Evolutionary conservation across 2,329 filamentous ascomycete species (phyloP).

Genomic region (Cylindrodendrum hubeiense): DNA sequence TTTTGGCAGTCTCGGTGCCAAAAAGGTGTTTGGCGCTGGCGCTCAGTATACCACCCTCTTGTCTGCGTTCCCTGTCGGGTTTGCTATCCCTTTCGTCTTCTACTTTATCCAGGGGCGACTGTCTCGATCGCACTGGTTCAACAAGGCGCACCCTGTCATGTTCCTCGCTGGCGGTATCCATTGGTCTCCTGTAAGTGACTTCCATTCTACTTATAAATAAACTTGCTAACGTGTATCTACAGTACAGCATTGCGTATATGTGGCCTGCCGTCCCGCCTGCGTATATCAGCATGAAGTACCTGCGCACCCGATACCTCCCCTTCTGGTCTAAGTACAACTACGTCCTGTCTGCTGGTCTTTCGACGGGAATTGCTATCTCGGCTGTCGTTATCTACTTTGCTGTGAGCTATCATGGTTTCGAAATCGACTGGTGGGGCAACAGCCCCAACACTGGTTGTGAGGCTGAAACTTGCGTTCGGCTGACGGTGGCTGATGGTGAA

Average conservation of each 20-base stretch:
- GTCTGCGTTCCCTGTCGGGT: constrained; percentile 55
- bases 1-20: constrained; percentile 55
- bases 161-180: constrained; percentile 55
- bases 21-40: constrained; percentile 50
- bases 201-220: no score
- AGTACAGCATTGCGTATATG: constrained; percentile 61
- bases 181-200: constrained; percentile 58
- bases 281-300: constrained; percentile 59
- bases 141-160: constrained; percentile 59
- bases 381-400: constrained; percentile 64
- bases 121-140: constrained; percentile 49
- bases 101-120: constrained; percentile 51
- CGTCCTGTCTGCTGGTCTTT: constrained; percentile 61
- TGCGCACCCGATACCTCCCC: constrained; percentile 57
- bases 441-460: constrained; percentile 45
- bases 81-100: constrained; percentile 51
- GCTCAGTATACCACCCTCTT: constrained; percentile 53
- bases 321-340: constrained; percentile 66
- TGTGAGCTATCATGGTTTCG: constrained; percentile 52
- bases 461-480: constrained; percentile 34
- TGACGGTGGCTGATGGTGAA: constrained; percentile 42
- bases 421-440: constrained; percentile 62
- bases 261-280: constrained; percentile 61
- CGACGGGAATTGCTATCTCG: constrained; percentile 59
- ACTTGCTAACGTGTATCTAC: no score